These are phyloP conservation scores for Boeremia lycopersici DNA, from an alignment of 2,329 filamentous ascomycete species.

Conservation along the genomic window DNA sequence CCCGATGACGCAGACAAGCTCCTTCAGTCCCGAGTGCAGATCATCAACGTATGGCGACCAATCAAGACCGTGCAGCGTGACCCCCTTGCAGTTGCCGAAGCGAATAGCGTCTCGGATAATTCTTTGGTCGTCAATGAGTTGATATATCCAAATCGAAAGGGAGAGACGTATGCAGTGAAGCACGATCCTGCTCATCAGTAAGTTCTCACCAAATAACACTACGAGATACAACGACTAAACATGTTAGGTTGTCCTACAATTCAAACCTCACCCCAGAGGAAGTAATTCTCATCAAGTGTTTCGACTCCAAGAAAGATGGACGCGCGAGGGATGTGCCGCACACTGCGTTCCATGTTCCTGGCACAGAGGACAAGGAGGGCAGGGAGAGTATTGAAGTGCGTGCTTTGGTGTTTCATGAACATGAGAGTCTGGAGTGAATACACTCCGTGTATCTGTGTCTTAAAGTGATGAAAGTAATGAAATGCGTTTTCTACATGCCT, in stretches of 20 bases:
- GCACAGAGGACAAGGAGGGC: constrained; percentile 32
- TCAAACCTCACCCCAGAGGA: constrained; percentile 36
- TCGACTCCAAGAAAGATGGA: constrained; percentile 43
- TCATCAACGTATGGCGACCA: constrained; percentile 48
- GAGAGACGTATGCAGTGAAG: constrained; percentile 38
- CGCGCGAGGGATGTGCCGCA: constrained; percentile 44
- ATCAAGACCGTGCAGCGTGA: constrained; percentile 42
- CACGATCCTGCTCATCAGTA: constrained; percentile 34
- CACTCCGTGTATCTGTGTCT: not conserved
- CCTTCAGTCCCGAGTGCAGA: constrained; percentile 36
- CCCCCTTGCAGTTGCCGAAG: constrained; percentile 41
- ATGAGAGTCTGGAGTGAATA: constrained; percentile 32
- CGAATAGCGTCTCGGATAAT: constrained; percentile 35
- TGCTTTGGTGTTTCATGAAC: constrained; percentile 42
- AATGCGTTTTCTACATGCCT: too few species aligned
- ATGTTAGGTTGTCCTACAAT: constrained; percentile 43
- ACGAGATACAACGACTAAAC: not conserved
- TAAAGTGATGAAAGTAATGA: too few species aligned
- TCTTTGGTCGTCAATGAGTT: constrained; percentile 33
- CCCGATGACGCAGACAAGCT: constrained; percentile 40
- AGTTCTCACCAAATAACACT: constrained; percentile 1
- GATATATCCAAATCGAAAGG: constrained; percentile 40
- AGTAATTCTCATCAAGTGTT: constrained; percentile 44
- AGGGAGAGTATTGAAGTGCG: constrained; percentile 46
- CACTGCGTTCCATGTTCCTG: constrained; percentile 39